Percentiles rank a stretch among this genome's conserved stretches.
Conservation (phyloP, 2,329 filamentous ascomycete genomes). For the Dactylella cylindrospora region DNA sequence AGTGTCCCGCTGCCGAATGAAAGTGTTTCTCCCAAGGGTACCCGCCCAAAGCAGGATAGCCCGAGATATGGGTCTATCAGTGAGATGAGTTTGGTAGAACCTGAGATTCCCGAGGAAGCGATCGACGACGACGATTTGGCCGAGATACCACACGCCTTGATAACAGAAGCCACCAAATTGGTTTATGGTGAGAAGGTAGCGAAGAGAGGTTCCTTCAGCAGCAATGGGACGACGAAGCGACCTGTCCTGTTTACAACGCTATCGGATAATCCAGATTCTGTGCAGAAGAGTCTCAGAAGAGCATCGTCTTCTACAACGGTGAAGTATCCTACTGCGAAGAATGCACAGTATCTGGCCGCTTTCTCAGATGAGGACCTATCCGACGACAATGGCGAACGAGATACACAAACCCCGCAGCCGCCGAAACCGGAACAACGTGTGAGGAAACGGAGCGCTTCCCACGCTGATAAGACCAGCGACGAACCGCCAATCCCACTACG, state of each 20-base stretch:
- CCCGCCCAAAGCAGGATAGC: conserved; percentile 23
- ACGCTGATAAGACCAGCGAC: conserved; percentile 17
- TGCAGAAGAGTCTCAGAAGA: conserved; percentile 19
- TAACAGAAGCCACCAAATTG: conserved; percentile 38
- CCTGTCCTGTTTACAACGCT: conserved; percentile 21
- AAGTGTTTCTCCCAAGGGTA: conserved; percentile 36
- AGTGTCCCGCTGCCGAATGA: conserved; percentile 11
- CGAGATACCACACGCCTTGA: conserved; percentile 18
- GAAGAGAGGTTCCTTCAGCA: conserved; percentile 27
- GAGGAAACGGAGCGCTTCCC: conserved; percentile 14
- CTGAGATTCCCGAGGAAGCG: conserved; percentile 21
- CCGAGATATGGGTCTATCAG: conserved; percentile 24
- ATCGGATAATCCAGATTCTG: conserved; percentile 8
- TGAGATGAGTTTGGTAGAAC: conserved; percentile 2
- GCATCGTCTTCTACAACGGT: conserved; percentile 14
- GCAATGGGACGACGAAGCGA: conserved; percentile 24
- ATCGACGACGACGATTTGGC: conserved; percentile 16
- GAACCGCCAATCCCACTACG: conserved; percentile 26
- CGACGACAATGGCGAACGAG: conserved; percentile 16
- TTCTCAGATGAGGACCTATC: conserved; percentile 22
- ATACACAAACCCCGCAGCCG: neutral
- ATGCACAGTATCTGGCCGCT: conserved; percentile 14
- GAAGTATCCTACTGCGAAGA: conserved; percentile 23
- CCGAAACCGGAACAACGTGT: conserved; percentile 14
- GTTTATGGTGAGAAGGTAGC: conserved; percentile 26